phyloP scores from a whole-genome alignment of 306 rosid species.

The Medicago ruthenica region DNA sequence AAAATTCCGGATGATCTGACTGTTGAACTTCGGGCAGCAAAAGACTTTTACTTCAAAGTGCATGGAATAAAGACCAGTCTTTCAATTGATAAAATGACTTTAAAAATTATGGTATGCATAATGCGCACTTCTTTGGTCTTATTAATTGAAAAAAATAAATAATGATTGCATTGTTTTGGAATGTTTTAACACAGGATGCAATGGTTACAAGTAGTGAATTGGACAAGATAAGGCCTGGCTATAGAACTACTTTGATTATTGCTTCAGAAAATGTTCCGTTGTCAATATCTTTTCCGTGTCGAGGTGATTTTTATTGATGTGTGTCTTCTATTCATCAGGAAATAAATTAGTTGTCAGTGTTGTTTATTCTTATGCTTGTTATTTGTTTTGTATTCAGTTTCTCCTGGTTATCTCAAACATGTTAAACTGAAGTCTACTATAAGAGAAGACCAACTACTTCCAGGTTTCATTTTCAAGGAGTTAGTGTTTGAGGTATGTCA shows the following conservation, averaged over 20 bases:
- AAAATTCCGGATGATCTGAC: conserved; percentile 38
- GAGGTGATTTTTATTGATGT: conserved; percentile 46
- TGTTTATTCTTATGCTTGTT: conserved; percentile 17
- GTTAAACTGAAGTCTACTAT: conserved; percentile 44
- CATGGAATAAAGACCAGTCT: conserved; percentile 4
- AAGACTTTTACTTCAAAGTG: conserved; percentile 35
- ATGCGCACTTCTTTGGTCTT: neutral
- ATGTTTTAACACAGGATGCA: conserved; percentile 42
- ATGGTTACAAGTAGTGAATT: conserved; percentile 47
- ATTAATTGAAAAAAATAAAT: neutral
- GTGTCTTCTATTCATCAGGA: neutral
- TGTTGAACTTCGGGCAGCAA: conserved; percentile 26
- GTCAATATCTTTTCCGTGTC: conserved; percentile 46
- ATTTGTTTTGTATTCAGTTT: conserved; percentile 42
- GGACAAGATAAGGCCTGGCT: conserved; percentile 52
- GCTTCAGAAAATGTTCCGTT: conserved; percentile 23
- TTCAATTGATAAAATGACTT: conserved; percentile 30
- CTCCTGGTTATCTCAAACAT: conserved; percentile 43
- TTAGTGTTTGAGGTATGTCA: conserved; percentile 57
- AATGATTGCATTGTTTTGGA: neutral
- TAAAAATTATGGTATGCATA: conserved; percentile 47
- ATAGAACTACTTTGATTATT: conserved; percentile 45
- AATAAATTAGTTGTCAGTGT: conserved; percentile 1
- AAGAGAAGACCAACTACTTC: conserved; percentile 43
- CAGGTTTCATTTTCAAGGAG: conserved; percentile 51